These are phyloP conservation scores for Ophiocordyceps polyrhachis-furcata DNA, from an alignment of 2,329 filamentous ascomycete genomes.

Conservation along the genomic window DNA sequence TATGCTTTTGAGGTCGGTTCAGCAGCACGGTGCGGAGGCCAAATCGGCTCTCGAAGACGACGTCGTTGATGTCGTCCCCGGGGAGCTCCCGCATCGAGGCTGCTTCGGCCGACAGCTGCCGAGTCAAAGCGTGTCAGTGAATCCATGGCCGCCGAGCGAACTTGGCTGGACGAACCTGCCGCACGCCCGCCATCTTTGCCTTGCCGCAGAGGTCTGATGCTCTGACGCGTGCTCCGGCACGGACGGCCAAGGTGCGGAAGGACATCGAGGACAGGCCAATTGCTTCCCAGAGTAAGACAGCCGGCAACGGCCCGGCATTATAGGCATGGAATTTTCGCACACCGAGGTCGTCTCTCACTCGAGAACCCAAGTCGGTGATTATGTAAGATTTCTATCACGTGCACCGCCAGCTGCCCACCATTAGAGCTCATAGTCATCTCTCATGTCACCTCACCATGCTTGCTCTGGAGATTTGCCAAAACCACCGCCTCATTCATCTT, in stretches of 20 bases:
- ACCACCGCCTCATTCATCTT: no score
- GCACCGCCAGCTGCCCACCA: no score
- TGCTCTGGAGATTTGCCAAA: no score
- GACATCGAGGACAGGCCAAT: constrained; percentile 27
- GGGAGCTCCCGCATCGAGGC: constrained; percentile 33
- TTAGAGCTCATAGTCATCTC: no score
- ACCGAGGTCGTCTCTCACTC: background rate
- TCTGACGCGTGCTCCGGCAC: constrained; percentile 33
- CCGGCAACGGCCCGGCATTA: no score
- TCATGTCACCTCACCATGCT: no score
- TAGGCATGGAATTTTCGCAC: background rate
- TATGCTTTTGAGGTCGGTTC: constrained; percentile 81
- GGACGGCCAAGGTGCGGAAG: constrained; percentile 30
- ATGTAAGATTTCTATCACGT: no score
- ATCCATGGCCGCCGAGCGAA: background rate
- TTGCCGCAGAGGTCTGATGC: background rate
- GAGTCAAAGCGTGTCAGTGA: background rate
- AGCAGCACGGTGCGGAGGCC: constrained; percentile 84
- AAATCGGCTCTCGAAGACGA: constrained; percentile 76
- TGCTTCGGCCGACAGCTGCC: constrained; percentile 17
- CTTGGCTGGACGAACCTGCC: constrained; percentile 8
- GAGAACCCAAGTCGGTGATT: no score
- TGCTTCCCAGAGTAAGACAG: background rate
- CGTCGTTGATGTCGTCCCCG: constrained; percentile 69
- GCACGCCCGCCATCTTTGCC: constrained; percentile 43